Base-by-base conservation (phyloP, 305 asterid species). In the Nicotiana rustica region DNA sequence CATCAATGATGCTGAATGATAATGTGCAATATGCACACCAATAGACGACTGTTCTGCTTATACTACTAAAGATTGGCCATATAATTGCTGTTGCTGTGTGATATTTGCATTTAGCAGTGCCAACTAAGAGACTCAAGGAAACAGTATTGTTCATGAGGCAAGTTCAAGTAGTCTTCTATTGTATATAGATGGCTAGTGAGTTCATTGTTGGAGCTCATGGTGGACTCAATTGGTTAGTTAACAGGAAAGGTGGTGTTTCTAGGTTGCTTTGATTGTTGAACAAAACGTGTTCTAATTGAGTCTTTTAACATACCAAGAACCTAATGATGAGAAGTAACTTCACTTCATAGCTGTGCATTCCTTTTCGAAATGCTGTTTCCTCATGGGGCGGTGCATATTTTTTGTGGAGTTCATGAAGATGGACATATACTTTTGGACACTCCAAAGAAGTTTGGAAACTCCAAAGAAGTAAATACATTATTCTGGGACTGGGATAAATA, bases 111-210 rank as follows among this genome's bases (percentile, higher is more conserved):
- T 73, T 73, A 47, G 79, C 79, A 47, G 21, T 73, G 62, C 49
- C 62, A 47, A 25, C 41, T 73, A 73, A 60, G 79, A 21, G 41
- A 73, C 79, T 47, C 14, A 47, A 10, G 41, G 61, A 71, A 71
- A 71, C 62, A 71, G 9, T 47, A 21, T 41, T 18, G 0, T 5
- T 47, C 79, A 47, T 25, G 35, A 73, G 79, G 41, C 41, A 73
- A 47, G 62, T 3, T 49, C 79, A 47, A 73, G 14, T 73, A 47
- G 41, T 59, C 38, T 73, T 47, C 62, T 44, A 14, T 73, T 73
- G 5, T 73, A 73, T 73, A 21, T 73, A 70, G 78, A 71, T 44
- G 78, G 78, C 33, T 71, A 47, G 49, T 47, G 79, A 38, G 10
- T 31, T 66, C 15, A 33, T 31, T 66, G 17, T 66, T 12, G 21